phyloP scores from a whole-genome alignment of 305 asterid species.

The Fraxinus velutina region DNA sequence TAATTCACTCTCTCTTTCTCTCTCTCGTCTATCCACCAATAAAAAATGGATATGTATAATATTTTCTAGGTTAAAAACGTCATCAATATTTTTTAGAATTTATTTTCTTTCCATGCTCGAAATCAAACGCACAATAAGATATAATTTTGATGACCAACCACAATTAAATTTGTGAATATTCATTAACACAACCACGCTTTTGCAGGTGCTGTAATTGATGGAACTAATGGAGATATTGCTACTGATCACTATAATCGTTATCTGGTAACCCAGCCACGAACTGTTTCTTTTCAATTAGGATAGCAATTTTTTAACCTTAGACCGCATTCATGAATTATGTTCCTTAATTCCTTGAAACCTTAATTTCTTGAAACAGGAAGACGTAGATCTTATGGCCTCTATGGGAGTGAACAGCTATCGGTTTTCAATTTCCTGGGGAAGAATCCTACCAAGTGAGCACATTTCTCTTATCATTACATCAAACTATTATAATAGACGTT shows the following conservation, averaged over 20 bases:
- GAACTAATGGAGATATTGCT: conserved; percentile 49
- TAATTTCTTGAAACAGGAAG: conserved; percentile 35
- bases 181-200: not conserved
- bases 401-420: conserved; percentile 51
- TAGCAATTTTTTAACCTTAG: not conserved
- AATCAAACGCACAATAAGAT: too few relatives aligned
- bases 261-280: conserved; percentile 22
- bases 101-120: too few relatives aligned
- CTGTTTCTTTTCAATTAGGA: not conserved
- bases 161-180: not conserved
- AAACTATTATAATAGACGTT: not conserved
- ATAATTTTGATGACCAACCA: not conserved
- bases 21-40: too few relatives aligned
- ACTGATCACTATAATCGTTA: conserved; percentile 50
- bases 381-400: conserved; percentile 35
- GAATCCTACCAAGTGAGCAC: conserved; percentile 54
- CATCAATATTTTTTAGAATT: too few relatives aligned
- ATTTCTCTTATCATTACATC: not conserved
- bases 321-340: not conserved
- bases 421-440: conserved; percentile 59
- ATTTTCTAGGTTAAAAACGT: too few relatives aligned
- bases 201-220: conserved; percentile 35
- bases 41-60: too few relatives aligned
- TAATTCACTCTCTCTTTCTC: too few relatives aligned
- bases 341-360: not conserved